These are phyloP conservation scores for Bolboschoenoplectus hybrid DNA, from an alignment of 202 grass and related monocot species.

Conservation along the genomic window DNA sequence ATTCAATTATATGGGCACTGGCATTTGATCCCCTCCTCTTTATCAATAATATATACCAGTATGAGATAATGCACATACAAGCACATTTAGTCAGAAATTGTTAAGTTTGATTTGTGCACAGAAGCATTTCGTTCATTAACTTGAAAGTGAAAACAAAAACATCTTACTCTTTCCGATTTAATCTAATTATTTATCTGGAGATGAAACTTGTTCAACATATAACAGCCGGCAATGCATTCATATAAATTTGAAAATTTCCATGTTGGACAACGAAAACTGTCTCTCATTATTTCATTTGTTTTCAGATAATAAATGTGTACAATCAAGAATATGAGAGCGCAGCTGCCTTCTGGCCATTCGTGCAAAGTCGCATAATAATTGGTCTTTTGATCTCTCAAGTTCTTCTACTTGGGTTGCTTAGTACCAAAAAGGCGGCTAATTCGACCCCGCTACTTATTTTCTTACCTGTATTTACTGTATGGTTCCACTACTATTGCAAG, in stretches of 20 bases:
- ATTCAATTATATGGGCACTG: neutral
- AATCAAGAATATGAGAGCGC: slow-evolving; percentile 97
- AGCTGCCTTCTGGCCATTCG: slow-evolving; percentile 88
- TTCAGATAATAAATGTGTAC: slow-evolving; percentile 97
- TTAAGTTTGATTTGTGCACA: slow-evolving; percentile 2
- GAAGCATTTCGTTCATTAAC: neutral
- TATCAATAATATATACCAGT: slow-evolving; percentile 15
- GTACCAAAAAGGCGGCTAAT: slow-evolving; percentile 81
- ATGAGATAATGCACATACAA: neutral
- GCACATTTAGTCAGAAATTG: neutral
- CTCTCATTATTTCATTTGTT: slow-evolving; percentile 23
- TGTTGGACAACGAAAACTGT: slow-evolving; percentile 10
- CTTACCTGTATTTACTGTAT: slow-evolving; percentile 77
- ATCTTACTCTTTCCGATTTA: neutral
- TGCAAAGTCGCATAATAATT: slow-evolving; percentile 84
- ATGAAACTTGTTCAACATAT: neutral
- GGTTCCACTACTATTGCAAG: slow-evolving; percentile 98
- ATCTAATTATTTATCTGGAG: neutral
- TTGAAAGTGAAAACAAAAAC: neutral
- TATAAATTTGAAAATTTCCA: neutral
- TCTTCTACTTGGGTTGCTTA: slow-evolving; percentile 73
- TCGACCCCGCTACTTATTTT: slow-evolving; percentile 85
- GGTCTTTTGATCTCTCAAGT: slow-evolving; percentile 87
- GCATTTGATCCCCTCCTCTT: neutral
- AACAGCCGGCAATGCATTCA: neutral